Evolutionary conservation across 176 grass and related monocot species (phyloP).

Genomic region (Luzula sylvatica): DNA sequence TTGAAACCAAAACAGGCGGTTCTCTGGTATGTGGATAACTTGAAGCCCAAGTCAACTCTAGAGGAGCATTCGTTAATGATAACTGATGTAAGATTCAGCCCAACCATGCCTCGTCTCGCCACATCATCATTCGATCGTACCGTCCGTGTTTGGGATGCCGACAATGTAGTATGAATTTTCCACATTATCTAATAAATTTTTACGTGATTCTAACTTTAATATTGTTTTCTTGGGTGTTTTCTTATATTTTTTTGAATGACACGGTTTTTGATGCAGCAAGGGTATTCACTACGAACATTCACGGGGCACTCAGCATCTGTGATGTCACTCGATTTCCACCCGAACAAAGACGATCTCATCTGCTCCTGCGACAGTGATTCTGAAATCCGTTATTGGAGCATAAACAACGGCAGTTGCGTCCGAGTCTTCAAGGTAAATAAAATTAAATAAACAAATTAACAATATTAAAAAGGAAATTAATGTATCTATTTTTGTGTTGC

Average conservation of each 20-base stretch:
- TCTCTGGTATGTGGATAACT: conserved; percentile 61
- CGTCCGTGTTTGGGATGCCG: conserved; percentile 94
- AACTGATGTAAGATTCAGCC: conserved; percentile 95
- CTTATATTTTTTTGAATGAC: background rate
- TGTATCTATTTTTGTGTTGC: conserved; percentile 4
- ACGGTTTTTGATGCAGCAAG: conserved; percentile 47
- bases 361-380: conserved; percentile 87
- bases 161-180: conserved; percentile 57
- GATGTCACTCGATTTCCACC: conserved; percentile 94
- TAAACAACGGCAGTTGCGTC: conserved; percentile 86
- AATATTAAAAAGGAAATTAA: background rate
- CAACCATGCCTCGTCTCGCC: conserved; percentile 84
- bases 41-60: conserved; percentile 67
- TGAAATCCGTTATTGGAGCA: conserved; percentile 93
- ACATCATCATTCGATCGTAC: conserved; percentile 98
- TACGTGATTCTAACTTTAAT: too few relatives aligned
- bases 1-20: conserved; percentile 39
- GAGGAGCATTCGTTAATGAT: conserved; percentile 79
- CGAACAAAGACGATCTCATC: conserved; percentile 96
- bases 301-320: conserved; percentile 87
- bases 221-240: background rate
- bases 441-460: too few relatives aligned
- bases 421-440: conserved; percentile 68
- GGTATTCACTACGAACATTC: conserved; percentile 94
- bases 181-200: background rate